These are phyloP conservation scores for Tolypocladium guangdongense DNA, from an alignment of 2,329 filamentous ascomycete species.

Conservation along the genomic window DNA sequence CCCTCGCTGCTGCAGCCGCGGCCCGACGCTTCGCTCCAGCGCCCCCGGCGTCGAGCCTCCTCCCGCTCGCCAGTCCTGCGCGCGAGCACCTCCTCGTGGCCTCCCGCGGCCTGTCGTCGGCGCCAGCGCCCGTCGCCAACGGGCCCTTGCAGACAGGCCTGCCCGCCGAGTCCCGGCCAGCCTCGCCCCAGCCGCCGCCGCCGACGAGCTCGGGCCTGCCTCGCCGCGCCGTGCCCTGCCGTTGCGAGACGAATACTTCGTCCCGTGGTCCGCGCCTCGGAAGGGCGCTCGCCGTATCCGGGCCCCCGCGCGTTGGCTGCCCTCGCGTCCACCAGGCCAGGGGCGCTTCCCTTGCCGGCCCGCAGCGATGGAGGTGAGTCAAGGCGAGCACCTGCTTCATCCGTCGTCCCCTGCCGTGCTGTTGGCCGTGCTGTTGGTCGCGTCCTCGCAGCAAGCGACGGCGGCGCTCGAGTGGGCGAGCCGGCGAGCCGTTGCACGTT, in stretches of 20 bases:
- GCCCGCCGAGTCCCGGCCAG: neutral
- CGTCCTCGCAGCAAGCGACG: neutral
- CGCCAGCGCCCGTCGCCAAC: neutral
- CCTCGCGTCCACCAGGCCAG: neutral
- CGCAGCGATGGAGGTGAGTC: constrained; percentile 6
- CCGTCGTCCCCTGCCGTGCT: neutral
- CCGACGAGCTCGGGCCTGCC: neutral
- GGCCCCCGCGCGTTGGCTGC: neutral
- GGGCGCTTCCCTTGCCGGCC: neutral
- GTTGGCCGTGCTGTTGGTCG: neutral
- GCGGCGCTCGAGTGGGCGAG: neutral
- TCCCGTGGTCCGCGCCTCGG: too few species aligned
- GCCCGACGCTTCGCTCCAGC: neutral
- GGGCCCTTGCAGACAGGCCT: neutral
- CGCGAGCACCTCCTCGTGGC: too few species aligned
- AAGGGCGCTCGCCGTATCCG: too few species aligned
- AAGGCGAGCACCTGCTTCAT: neutral
- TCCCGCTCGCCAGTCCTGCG: neutral
- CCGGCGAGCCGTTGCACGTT: neutral
- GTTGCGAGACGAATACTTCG: too few species aligned
- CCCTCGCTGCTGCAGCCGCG: neutral
- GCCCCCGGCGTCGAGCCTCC: neutral
- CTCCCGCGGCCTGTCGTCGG: too few species aligned
- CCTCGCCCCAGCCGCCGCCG: too few species aligned
- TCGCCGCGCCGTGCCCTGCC: neutral